A percentile compares a stretch with the other conserved stretches of the same genome.
Evolutionary conservation across 2,329 filamentous ascomycete genomes (phyloP).

Genomic region (Ophiobolus disseminans): DNA sequence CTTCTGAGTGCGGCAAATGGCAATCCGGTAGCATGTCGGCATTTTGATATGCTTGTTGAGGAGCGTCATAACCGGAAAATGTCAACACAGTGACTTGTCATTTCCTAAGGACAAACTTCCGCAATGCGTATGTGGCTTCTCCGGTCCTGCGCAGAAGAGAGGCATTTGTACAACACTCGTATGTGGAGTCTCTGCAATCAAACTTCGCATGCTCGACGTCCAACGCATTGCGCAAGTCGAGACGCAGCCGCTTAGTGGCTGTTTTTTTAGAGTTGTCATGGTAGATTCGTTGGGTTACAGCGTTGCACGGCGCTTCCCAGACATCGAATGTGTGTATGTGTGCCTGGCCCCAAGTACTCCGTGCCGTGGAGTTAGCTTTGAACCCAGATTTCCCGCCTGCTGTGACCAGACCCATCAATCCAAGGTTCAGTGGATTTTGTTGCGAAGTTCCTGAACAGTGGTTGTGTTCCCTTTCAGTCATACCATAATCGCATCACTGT

Average conservation of each 20-base stretch:
- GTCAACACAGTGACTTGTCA: too few relatives aligned
- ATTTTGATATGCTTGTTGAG: too few relatives aligned
- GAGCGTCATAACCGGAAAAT: too few relatives aligned
- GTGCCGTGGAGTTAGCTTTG: slow-evolving; percentile 20
- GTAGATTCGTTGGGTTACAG: slow-evolving; percentile 44
- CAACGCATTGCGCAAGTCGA: slow-evolving; percentile 15
- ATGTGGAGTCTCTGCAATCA: slow-evolving; percentile 23
- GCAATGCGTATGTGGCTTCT: too few relatives aligned
- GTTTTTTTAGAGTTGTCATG: slow-evolving; percentile 24
- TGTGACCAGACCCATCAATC: slow-evolving; percentile 23
- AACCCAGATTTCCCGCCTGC: slow-evolving; percentile 18
- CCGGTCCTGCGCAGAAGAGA: too few relatives aligned
- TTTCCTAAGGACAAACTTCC: too few relatives aligned
- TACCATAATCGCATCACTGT: slow-evolving; percentile 29
- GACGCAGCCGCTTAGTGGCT: slow-evolving; percentile 27
- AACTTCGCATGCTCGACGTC: slow-evolving; percentile 12
- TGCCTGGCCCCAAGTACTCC: slow-evolving; percentile 20
- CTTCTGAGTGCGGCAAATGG: too few relatives aligned
- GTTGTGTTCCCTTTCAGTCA: slow-evolving; percentile 39
- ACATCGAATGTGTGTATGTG: slow-evolving; percentile 22
- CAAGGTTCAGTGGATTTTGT: slow-evolving; percentile 17
- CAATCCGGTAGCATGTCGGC: too few relatives aligned
- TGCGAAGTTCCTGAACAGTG: slow-evolving; percentile 15
- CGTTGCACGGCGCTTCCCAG: slow-evolving; percentile 32
- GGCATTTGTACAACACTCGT: slow-evolving; percentile 23